phyloP scores from a whole-genome alignment of 148 eudicot genomes.

The Vaccinium macrocarpon region DNA sequence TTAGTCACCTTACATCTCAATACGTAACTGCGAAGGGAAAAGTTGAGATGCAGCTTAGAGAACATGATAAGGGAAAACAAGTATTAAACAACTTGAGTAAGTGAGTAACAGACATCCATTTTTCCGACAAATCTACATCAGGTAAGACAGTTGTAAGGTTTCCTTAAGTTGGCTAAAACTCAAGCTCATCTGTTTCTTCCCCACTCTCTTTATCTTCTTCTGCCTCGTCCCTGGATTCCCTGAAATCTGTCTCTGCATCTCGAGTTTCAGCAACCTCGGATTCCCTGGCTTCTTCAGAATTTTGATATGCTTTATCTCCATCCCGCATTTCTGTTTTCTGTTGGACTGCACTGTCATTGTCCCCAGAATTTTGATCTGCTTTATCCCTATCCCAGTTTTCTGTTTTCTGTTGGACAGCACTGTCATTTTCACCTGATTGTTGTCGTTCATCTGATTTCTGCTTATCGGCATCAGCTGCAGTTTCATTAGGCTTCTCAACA shows the following conservation, averaged over 20 bases:
- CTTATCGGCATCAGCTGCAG: neutral
- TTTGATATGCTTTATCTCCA: constrained; percentile 5
- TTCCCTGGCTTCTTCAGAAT: neutral
- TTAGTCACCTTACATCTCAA: neutral
- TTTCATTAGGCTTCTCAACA: constrained; percentile 7
- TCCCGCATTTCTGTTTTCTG: constrained; percentile 13
- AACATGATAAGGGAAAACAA: neutral
- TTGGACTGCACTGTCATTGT: neutral
- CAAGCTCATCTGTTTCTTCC: constrained; percentile 20
- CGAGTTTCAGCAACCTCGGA: neutral
- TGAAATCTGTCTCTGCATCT: constrained; percentile 15
- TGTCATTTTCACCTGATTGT: neutral
- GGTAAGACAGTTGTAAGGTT: neutral
- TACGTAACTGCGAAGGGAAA: neutral
- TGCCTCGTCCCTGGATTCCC: constrained; percentile 5
- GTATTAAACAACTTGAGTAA: neutral
- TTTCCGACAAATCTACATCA: neutral
- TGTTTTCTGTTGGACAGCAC: neutral
- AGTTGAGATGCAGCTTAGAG: neutral
- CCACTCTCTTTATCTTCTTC: constrained; percentile 17
- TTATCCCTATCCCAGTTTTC: constrained; percentile 13
- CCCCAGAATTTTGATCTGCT: neutral
- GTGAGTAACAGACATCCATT: neutral
- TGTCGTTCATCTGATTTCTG: constrained; percentile 10
- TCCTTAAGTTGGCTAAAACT: constrained; percentile 10